phyloP scores from a whole-genome alignment of 2,329 filamentous ascomycete species.

The Sporothrix phasma region DNA sequence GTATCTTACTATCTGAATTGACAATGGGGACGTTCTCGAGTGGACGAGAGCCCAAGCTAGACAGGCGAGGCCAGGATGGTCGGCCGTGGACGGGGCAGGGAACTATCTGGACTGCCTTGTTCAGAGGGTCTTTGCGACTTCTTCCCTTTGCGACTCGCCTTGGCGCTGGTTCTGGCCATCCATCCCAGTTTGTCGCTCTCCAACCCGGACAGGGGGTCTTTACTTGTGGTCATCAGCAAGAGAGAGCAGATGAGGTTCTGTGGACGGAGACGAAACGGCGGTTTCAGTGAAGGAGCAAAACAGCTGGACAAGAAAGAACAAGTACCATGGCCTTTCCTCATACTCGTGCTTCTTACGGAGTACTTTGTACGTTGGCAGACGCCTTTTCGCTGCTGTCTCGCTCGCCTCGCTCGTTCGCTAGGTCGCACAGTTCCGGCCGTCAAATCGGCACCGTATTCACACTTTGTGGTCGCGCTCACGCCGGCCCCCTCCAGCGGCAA shows the following conservation, averaged over 20 bases:
- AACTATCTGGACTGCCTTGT: not conserved
- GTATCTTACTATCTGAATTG: not conserved
- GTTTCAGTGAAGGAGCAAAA: not conserved
- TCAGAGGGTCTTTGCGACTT: not conserved
- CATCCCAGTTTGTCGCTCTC: not conserved
- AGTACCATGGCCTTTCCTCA: not conserved
- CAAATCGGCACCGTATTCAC: conserved; percentile 12
- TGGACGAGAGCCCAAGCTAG: not conserved
- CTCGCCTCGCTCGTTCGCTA: not conserved
- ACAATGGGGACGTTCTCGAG: not conserved
- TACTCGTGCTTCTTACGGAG: not conserved
- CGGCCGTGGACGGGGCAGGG: not conserved
- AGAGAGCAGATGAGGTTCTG: not conserved
- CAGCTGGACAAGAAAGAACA: not conserved
- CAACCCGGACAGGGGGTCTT: not conserved
- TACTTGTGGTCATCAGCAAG: conserved; percentile 3
- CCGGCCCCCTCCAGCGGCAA: conserved; percentile 9
- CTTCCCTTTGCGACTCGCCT: not conserved
- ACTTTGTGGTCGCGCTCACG: not conserved
- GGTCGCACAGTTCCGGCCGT: conserved; percentile 11
- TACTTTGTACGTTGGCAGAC: too few relatives aligned
- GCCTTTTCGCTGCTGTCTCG: not conserved
- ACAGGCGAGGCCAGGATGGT: not conserved
- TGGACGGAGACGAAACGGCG: not conserved
- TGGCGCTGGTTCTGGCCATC: not conserved